Base-by-base conservation (phyloP, 306 rosid genomes). In the Boehmeria nivea region DNA sequence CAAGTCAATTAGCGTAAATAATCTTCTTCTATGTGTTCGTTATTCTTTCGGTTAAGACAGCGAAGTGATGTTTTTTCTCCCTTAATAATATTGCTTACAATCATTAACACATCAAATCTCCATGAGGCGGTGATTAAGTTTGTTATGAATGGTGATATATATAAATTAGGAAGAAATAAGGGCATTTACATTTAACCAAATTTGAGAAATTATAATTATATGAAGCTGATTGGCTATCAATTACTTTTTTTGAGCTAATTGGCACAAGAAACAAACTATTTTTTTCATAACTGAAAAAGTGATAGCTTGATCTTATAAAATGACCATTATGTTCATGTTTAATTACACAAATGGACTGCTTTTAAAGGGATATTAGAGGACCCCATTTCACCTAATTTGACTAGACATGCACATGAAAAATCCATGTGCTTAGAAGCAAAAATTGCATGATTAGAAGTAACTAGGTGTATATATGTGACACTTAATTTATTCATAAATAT, bases 31-130 rank as follows among this genome's bases (percentile, higher is more conserved):
- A 13, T 51, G 23, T 15, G 15, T 51, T 15, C 20, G 15, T 51
- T 2, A 43, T 24, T 67, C 34, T 51, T 55, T 53, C 46, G n/a
- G 47, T 33, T 51, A 57, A 25, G 58, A 39, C 49, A 48, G 46
- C 55, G 20, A 8, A 24, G 40, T 43, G 27, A 54, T 24, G 60
- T 21, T 54, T 9, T 46, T 18, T 17, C 4, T 51, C 11, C 22
- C 23, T 42, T n/a, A n/a, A n/a, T n/a, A n/a, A n/a, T 46, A 64
- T 52, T 67, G 63, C 52, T 45, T 16, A 54, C 69, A 70, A 81
- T 77, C 43, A 77, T 81, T 71, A 47, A 61, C 69, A 67, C 46
- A 54, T 62, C 48, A 54, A 64, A 66, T 26, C 51, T 40, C 55
- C 50, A 61, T 47, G 45, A 28, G 39, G 36, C 16, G 56, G 45